Base-by-base conservation (phyloP, 2,329 filamentous ascomycete species). In the Penicillium occitanis region DNA sequence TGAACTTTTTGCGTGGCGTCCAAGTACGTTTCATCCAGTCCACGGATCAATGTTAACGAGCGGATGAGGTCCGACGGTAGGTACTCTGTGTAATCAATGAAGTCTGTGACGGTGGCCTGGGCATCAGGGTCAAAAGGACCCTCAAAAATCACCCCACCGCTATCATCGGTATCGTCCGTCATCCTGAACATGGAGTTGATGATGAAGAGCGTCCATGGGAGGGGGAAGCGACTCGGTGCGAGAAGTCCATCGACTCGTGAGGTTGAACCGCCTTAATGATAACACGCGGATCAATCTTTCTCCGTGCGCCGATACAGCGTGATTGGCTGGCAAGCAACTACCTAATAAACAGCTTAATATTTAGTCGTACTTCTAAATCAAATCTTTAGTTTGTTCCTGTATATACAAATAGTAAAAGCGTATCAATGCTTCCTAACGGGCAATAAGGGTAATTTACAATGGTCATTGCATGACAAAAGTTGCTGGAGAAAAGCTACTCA, bases 11-110 rank as follows among this genome's bases (percentile, higher is more conserved):
- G 76, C 37, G 80, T 72, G 53, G 78, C 77, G 57, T 78, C 74
- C 8, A 81, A 68, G 66, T 82, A 82, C 50, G 77, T 77, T 67
- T 82, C 76, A 66, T 82, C 81, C 62, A 83, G 75, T 66, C 79
- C 78, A 69, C 82, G 81, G 71, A 90, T 88, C 66, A 90, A 80
- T 61, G 84, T 87, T 63, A 90, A 78, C 68, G 87, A 88, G 71
- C 87, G 87, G 66, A 85, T 82, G 28, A 90, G 80, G 73, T 89
- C 87, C 10, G 87, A 86, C 40, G 87, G 87, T 66, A 88, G 87
- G 80, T 88, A 88, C 77, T 90, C 87, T 68, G 87, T 90, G 77
- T 89, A 90, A 75, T 89, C 87, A 66, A 89, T 85, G 75, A 87
- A 90, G 75, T 90, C 87, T 69, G 86, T 88, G 55, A 90, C 85